Conservation (phyloP, 2,329 filamentous ascomycete genomes). For the Fusarium pilosicola region DNA sequence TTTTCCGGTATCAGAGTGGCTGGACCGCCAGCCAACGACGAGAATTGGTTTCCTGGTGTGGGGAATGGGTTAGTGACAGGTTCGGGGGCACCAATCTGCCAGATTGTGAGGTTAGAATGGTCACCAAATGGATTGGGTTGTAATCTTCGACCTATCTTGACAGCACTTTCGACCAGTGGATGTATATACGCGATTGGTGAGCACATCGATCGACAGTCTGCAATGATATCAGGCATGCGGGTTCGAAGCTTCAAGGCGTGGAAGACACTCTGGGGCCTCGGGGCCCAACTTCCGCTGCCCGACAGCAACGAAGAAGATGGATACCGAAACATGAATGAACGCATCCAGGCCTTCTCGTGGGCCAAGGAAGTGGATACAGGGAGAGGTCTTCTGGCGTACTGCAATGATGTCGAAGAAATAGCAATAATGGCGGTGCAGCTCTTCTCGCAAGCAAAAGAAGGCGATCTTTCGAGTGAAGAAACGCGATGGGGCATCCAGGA, state of each 20-base stretch:
- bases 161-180: constrained; percentile 61
- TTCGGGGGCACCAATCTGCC: constrained; percentile 62
- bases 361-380: constrained; percentile 55
- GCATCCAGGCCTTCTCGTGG: constrained; percentile 65
- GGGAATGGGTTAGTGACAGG: constrained; percentile 59
- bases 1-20: constrained; percentile 51
- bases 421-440: constrained; percentile 62
- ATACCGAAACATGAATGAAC: constrained; percentile 54
- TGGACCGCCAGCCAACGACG: constrained; percentile 35
- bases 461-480: constrained; percentile 41
- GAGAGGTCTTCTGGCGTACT: constrained; percentile 60
- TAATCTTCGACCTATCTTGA: constrained; percentile 63
- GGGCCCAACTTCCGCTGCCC: constrained; percentile 61
- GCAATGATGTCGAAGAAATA: constrained; percentile 61
- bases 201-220: constrained; percentile 46
- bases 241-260: constrained; percentile 59
- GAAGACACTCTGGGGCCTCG: constrained; percentile 66
- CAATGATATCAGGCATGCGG: constrained; percentile 46
- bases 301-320: constrained; percentile 48
- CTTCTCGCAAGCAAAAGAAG: constrained; percentile 38
- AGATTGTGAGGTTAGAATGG: constrained; percentile 65
- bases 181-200: constrained; percentile 64
- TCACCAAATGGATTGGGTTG: constrained; percentile 67
- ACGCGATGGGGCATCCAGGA: constrained; percentile 62
- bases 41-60: constrained; percentile 53